phyloP scores from a whole-genome alignment of 2,329 filamentous ascomycete species.

The Diaporthe batatas region DNA sequence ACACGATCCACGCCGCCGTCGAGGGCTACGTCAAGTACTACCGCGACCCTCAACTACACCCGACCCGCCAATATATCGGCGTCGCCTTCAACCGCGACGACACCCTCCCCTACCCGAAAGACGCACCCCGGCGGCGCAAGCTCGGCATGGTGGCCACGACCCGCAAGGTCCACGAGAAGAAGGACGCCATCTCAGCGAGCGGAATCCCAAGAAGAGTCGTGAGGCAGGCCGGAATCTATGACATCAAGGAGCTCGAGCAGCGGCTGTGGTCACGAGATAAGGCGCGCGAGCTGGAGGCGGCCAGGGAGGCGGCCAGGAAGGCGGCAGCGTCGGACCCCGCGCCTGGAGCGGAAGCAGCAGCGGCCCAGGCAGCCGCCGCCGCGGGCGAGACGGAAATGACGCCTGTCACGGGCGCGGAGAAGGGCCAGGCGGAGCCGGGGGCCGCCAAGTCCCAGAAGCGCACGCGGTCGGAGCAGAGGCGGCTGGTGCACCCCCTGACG shows the following conservation, averaged over 20 bases:
- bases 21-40: constrained; percentile 98
- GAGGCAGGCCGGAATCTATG: constrained; percentile 45
- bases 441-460: constrained; percentile 30
- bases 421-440: not conserved
- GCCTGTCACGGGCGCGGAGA: constrained; percentile 29
- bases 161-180: constrained; percentile 49
- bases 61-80: constrained; percentile 93
- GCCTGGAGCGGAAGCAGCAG: constrained; percentile 20
- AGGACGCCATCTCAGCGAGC: constrained; percentile 51
- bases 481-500: constrained; percentile 33
- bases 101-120: constrained; percentile 80
- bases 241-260: constrained; percentile 34
- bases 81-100: constrained; percentile 88
- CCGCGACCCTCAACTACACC: constrained; percentile 84
- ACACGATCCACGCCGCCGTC: constrained; percentile 90
- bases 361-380: constrained; percentile 8
- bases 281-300: constrained; percentile 41
- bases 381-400: constrained; percentile 15
- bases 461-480: constrained; percentile 33
- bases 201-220: constrained; percentile 52
- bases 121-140: constrained; percentile 79
- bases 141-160: constrained; percentile 77
- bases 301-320: constrained; percentile 32
- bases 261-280: constrained; percentile 43
- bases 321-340: constrained; percentile 32